A percentile compares a stretch with the other conserved stretches of the same genome.
These are phyloP conservation scores for Termitomyces titanicus DNA, from an alignment of 768 basidiomycete genomes.

Conservation along the genomic window DNA sequence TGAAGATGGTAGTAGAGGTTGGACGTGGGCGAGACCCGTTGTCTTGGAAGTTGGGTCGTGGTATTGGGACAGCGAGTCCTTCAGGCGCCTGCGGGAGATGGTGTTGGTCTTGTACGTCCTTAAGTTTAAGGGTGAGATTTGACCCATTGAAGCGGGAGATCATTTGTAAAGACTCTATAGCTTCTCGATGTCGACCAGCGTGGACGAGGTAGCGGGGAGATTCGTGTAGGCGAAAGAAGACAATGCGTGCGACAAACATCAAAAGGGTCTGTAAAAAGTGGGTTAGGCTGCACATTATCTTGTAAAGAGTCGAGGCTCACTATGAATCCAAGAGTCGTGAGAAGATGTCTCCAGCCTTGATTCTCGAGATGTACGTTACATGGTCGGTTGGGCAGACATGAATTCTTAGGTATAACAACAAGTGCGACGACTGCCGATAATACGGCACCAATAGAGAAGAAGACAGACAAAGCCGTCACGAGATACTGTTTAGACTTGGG, in stretches of 20 bases:
- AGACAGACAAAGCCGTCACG: slow-evolving; percentile 88
- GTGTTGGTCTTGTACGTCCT: slow-evolving; percentile 61
- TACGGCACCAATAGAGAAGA: slow-evolving; percentile 93
- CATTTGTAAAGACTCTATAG: slow-evolving; percentile 74
- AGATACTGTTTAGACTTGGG: slow-evolving; percentile 90
- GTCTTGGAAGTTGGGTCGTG: slow-evolving; percentile 1
- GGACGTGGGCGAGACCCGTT: slow-evolving; percentile 14
- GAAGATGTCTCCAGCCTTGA: slow-evolving; percentile 85
- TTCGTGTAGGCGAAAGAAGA: slow-evolving; percentile 91
- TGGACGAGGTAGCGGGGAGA: slow-evolving; percentile 93
- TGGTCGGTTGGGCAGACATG: slow-evolving; percentile 48
- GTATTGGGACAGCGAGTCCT: background rate
- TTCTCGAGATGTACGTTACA: slow-evolving; percentile 74
- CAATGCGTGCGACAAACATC: slow-evolving; percentile 85
- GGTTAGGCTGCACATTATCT: background rate
- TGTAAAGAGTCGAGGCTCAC: slow-evolving; percentile 45
- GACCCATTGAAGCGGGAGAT: slow-evolving; percentile 88
- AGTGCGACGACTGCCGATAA: slow-evolving; percentile 79
- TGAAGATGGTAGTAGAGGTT: slow-evolving; percentile 32
- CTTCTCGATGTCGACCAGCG: slow-evolving; percentile 80
- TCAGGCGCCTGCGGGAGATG: slow-evolving; percentile 12
- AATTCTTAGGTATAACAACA: slow-evolving; percentile 71
- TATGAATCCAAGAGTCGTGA: slow-evolving; percentile 72
- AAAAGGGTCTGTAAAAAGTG: slow-evolving; percentile 63
- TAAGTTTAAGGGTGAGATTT: slow-evolving; percentile 58